Conservation (phyloP, 2,329 filamentous ascomycete genomes). For the Geosmithia morbida region DNA sequence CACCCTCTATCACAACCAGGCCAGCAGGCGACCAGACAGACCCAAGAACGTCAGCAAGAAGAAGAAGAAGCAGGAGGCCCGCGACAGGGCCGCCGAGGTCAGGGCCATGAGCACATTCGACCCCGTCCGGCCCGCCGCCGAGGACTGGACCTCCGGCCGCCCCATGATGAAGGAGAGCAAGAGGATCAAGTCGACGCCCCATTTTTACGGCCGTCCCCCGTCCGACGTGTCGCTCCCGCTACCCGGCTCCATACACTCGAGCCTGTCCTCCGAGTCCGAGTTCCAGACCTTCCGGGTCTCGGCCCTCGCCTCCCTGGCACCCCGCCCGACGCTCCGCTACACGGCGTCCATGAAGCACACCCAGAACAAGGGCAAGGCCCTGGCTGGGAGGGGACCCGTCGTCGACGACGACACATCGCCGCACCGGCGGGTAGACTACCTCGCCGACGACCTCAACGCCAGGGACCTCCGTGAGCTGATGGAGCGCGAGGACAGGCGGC, state of each 20-base stretch:
- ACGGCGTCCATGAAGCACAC: conserved; percentile 48
- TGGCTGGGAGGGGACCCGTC: conserved; percentile 33
- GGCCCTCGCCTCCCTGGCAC: conserved; percentile 65
- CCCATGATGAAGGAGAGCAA: conserved; percentile 50
- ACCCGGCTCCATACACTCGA: conserved; percentile 61
- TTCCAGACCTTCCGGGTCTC: conserved; percentile 64
- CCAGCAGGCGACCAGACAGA: conserved; percentile 42
- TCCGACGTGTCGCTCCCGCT: conserved; percentile 66
- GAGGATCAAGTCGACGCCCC: conserved; percentile 39
- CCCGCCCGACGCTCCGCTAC: conserved; percentile 70
- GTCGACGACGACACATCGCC: conserved; percentile 49
- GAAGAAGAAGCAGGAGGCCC: conserved; percentile 53
- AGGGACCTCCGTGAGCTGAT: conserved; percentile 75
- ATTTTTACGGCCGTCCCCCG: conserved; percentile 27
- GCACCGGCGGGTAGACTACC: conserved; percentile 49
- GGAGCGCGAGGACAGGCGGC: conserved; percentile 73
- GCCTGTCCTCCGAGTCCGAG: conserved; percentile 61
- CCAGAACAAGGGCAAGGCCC: conserved; percentile 31
- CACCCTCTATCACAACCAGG: conserved; percentile 47
- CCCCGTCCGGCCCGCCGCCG: conserved; percentile 47
- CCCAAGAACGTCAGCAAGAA: conserved; percentile 55
- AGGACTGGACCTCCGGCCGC: conserved; percentile 44
- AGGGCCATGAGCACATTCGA: conserved; percentile 64
- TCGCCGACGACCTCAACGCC: conserved; percentile 78
- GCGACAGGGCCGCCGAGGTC: conserved; percentile 74